phyloP scores from a whole-genome alignment of 2,329 filamentous ascomycete genomes.

The Colletotrichum spaethianum region DNA sequence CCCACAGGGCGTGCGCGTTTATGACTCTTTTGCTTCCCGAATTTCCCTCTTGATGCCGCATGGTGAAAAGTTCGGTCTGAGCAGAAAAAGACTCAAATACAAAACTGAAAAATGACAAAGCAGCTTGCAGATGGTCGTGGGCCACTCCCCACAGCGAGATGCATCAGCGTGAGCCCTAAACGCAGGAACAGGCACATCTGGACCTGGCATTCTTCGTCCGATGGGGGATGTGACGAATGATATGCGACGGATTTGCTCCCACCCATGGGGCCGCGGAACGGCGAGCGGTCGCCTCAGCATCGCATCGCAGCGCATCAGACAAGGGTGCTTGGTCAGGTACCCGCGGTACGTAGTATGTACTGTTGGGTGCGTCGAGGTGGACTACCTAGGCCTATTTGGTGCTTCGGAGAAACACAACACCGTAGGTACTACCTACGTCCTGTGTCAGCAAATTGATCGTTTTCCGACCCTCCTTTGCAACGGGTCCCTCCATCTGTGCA shows the following conservation, averaged over 20 bases:
- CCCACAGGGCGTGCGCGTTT: slow-evolving; percentile 21
- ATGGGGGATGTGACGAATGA: slow-evolving; percentile 36
- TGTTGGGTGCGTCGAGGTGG: background rate
- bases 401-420: background rate
- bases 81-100: slow-evolving; percentile 33
- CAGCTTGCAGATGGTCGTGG: slow-evolving; percentile 22
- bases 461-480: slow-evolving; percentile 27
- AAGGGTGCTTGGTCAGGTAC: slow-evolving; percentile 28
- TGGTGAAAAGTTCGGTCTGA: slow-evolving; percentile 1
- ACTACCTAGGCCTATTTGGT: background rate
- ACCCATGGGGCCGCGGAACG: slow-evolving; percentile 30
- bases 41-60: slow-evolving; percentile 2
- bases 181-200: slow-evolving; percentile 39
- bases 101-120: slow-evolving; percentile 27
- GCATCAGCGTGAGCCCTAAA: slow-evolving; percentile 39
- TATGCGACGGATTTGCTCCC: slow-evolving; percentile 31
- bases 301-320: slow-evolving; percentile 31
- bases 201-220: slow-evolving; percentile 34
- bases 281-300: slow-evolving; percentile 31
- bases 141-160: slow-evolving; percentile 15
- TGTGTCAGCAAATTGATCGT: slow-evolving; percentile 7
- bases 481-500: slow-evolving; percentile 6
- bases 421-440: background rate
- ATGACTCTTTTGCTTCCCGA: slow-evolving; percentile 28
- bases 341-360: slow-evolving; percentile 33